phyloP scores from a whole-genome alignment of 176 grass and related monocot species.

The Zea luxurians region DNA sequence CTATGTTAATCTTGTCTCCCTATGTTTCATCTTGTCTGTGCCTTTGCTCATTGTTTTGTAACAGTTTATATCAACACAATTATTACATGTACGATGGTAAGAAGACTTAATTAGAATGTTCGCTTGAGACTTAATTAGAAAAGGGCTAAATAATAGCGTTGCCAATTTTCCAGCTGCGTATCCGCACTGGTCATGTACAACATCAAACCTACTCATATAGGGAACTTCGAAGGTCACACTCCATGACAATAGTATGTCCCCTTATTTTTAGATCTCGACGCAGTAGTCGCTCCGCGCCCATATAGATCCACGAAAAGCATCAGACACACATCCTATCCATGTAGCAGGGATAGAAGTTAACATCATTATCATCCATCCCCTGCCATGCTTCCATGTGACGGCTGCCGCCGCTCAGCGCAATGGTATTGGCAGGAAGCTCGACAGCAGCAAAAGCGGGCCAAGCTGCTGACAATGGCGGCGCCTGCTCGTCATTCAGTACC shows the following conservation, averaged over 20 bases:
- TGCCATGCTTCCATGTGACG: not conserved
- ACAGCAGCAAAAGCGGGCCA: not conserved
- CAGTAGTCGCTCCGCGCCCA: not conserved
- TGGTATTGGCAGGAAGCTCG: not conserved
- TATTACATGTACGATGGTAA: too few species aligned
- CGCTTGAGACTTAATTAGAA: too few species aligned
- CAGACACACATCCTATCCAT: not conserved
- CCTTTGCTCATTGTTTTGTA: too few species aligned
- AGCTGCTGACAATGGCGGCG: not conserved
- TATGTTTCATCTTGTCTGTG: too few species aligned
- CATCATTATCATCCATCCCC: not conserved
- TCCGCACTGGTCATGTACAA: not conserved
- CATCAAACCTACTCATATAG: not conserved
- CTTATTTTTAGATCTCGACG: conserved; percentile 31
- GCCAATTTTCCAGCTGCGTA: not conserved
- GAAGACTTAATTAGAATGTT: too few species aligned
- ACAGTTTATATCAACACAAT: too few species aligned
- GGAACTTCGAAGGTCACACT: not conserved
- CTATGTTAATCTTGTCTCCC: too few species aligned
- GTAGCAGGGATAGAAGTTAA: not conserved
- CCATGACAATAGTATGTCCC: not conserved
- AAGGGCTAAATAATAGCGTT: too few species aligned
- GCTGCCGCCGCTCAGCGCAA: not conserved
- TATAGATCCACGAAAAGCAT: conserved; percentile 7
- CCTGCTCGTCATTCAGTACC: conserved; percentile 24